Conservation (phyloP, 2,329 filamentous ascomycete genomes). For the Aspergillus pseudonomiae region DNA sequence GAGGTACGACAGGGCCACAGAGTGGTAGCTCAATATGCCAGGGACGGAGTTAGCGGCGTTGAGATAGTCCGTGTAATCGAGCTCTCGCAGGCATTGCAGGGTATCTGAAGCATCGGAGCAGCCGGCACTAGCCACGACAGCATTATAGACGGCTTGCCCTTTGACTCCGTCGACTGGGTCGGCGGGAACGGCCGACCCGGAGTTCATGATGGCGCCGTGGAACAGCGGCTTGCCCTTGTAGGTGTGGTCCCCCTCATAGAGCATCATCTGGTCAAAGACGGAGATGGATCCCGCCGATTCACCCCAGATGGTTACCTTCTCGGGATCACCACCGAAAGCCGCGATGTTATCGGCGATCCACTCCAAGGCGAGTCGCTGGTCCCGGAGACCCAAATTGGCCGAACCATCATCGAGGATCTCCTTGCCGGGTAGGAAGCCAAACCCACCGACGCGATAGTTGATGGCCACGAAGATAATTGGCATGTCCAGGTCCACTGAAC, state of each 20-base stretch:
- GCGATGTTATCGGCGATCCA: constrained; percentile 80
- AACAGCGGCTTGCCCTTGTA: constrained; percentile 78
- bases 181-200: constrained; percentile 64
- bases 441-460: constrained; percentile 76
- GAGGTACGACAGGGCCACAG: constrained; percentile 71
- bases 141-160: constrained; percentile 59
- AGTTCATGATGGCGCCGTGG: constrained; percentile 77
- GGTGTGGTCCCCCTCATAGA: constrained; percentile 71
- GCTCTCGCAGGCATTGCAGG: constrained; percentile 51
- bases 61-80: constrained; percentile 55
- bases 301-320: constrained; percentile 80
- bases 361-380: constrained; percentile 71
- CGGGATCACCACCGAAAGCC: constrained; percentile 75
- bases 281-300: constrained; percentile 73
- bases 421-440: constrained; percentile 72
- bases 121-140: constrained; percentile 51
- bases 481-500: constrained; percentile 54
- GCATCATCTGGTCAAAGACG: constrained; percentile 73
- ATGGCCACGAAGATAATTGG: constrained; percentile 75
- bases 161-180: constrained; percentile 67
- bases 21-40: constrained; percentile 66
- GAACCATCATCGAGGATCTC: constrained; percentile 69
- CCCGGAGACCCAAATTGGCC: constrained; percentile 71
- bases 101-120: constrained; percentile 48
- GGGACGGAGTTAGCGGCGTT: constrained; percentile 72